phyloP scores from a whole-genome alignment of 768 basidiomycete species.

The Austroboletus eburneus region DNA sequence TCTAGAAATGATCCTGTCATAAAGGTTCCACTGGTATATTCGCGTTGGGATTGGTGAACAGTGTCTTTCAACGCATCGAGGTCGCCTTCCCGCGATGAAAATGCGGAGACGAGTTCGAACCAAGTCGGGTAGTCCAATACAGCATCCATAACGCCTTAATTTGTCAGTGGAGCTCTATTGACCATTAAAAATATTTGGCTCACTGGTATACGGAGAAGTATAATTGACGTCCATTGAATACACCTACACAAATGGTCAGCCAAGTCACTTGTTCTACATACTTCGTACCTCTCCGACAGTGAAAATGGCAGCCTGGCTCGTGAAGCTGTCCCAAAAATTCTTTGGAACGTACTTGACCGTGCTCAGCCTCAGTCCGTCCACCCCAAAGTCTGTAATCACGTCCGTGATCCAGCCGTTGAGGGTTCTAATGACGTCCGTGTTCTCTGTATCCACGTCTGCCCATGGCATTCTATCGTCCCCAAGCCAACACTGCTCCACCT shows the following conservation, averaged over 20 bases:
- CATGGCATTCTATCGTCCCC: constrained; percentile 52
- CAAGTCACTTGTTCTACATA: constrained; percentile 26
- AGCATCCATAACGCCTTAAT: constrained; percentile 38
- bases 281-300: constrained; percentile 46
- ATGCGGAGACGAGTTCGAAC: constrained; percentile 40
- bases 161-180: not conserved
- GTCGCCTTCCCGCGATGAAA: constrained; percentile 32
- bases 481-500: constrained; percentile 57
- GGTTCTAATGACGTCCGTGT: constrained; percentile 37
- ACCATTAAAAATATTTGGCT: constrained; percentile 8
- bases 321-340: constrained; percentile 53
- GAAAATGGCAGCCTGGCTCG: constrained; percentile 44
- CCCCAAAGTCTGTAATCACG: constrained; percentile 43
- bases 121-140: constrained; percentile 50
- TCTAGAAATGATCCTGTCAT: constrained; percentile 47
- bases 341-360: constrained; percentile 54
- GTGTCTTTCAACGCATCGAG: constrained; percentile 28
- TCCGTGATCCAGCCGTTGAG: constrained; percentile 46
- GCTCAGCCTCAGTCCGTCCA: constrained; percentile 57
- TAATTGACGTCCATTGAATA: constrained; percentile 39
- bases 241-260: constrained; percentile 30
- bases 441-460: constrained; percentile 55
- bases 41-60: constrained; percentile 30
- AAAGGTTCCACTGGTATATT: constrained; percentile 39
- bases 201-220: constrained; percentile 39